Percentiles rank a stretch among this genome's conserved stretches.
Conservation (phyloP, 2,329 filamentous ascomycete genomes). For the Domatiomyces globalis region DNA sequence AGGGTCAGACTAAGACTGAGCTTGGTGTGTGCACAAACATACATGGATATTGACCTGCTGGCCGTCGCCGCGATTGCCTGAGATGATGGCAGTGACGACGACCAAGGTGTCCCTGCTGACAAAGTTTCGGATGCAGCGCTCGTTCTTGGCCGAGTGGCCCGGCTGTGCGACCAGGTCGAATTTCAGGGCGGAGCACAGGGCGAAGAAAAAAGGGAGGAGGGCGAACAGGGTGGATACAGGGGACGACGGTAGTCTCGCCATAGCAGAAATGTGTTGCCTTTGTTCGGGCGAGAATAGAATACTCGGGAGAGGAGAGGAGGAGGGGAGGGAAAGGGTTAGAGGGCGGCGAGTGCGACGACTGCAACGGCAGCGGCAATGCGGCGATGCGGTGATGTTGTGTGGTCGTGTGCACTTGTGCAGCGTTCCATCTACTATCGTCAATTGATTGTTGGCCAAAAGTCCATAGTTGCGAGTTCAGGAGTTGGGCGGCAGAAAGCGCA, state of each 20-base stretch:
- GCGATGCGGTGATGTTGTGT: background rate
- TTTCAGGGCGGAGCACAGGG: conserved; percentile 55
- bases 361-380: background rate
- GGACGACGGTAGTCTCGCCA: conserved; percentile 1
- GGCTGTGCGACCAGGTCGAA: conserved; percentile 70
- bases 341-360: background rate
- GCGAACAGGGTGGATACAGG: background rate
- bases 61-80: conserved; percentile 78
- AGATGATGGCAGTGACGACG: conserved; percentile 80
- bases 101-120: conserved; percentile 83
- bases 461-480: no score
- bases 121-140: conserved; percentile 94
- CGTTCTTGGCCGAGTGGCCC: conserved; percentile 49
- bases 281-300: background rate
- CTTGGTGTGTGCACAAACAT: conserved; percentile 24
- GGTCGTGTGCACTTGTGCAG: background rate
- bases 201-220: conserved; percentile 23
- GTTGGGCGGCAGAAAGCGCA: conserved; percentile 3
- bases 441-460: conserved; percentile 1
- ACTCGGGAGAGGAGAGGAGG: background rate
- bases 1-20: background rate
- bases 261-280: background rate
- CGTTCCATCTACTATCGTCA: no score
- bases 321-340: background rate
- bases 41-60: conserved; percentile 92